Conservation (phyloP, 139 green algal genomes). For the Chlamydomonas asymmetrica region DNA sequence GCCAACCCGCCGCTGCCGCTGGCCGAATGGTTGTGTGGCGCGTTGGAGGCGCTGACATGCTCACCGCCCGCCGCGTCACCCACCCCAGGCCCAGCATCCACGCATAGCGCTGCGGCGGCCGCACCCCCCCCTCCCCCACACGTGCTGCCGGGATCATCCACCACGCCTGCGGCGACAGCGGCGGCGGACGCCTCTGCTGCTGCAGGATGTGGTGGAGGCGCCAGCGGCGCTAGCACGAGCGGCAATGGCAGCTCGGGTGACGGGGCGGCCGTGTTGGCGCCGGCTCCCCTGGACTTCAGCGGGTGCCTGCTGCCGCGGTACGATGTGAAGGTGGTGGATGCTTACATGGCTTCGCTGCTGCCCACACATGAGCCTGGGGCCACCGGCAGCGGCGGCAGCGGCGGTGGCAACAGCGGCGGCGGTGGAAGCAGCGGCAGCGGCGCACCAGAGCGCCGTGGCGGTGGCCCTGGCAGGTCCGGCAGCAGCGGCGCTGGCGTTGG, state of each 20-base stretch:
- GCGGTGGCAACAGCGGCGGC: neutral
- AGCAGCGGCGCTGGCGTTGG: neutral
- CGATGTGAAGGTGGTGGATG: neutral
- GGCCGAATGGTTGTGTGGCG: neutral
- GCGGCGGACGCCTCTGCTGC: neutral
- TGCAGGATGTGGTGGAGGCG: neutral
- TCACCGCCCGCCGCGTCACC: neutral
- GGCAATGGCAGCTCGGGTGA: neutral
- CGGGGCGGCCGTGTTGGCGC: no score
- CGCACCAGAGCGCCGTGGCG: neutral
- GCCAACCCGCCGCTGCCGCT: neutral
- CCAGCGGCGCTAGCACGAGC: neutral
- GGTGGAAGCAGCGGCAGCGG: neutral
- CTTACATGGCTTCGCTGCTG: no score
- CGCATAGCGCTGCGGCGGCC: neutral
- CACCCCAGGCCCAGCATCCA: neutral
- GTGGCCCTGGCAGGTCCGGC: neutral
- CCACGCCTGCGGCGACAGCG: neutral
- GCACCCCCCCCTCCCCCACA: neutral
- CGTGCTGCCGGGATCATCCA: neutral
- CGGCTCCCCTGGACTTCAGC: neutral
- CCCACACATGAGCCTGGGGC: neutral
- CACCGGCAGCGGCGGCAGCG: neutral
- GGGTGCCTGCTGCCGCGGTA: slow-evolving; percentile 5
- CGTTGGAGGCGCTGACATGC: neutral